Percentiles rank a stretch among this genome's conserved stretches.
phyloP scores from a whole-genome alignment of 2,329 filamentous ascomycete species.

The Arthroderma uncinatum region DNA sequence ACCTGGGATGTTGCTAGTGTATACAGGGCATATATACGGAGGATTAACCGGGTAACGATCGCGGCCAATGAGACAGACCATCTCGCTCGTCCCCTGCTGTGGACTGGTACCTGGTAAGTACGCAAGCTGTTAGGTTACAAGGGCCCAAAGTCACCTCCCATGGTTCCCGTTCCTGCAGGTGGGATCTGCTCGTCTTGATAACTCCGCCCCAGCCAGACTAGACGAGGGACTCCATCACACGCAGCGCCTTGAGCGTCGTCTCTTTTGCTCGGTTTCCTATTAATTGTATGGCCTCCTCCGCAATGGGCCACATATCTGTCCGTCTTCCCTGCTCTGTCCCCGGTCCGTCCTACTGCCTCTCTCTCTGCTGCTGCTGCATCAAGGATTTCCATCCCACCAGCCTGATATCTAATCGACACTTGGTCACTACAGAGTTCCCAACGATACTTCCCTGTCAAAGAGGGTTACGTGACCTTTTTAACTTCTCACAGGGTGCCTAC shows the following conservation, averaged over 20 bases:
- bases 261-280: background rate
- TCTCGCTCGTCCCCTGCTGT: background rate
- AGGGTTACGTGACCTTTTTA: background rate
- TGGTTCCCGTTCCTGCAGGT: slow-evolving; percentile 6
- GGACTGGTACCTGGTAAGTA: background rate
- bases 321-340: background rate
- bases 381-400: background rate
- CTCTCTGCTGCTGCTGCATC: background rate
- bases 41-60: background rate
- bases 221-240: background rate
- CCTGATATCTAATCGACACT: background rate
- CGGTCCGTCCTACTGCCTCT: background rate
- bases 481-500: background rate
- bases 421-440: background rate
- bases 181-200: background rate
- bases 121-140: background rate
- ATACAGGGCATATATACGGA: background rate
- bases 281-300: background rate
- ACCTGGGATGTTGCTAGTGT: background rate
- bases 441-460: background rate
- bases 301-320: background rate
- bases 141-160: background rate
- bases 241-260: background rate
- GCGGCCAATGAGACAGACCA: background rate
- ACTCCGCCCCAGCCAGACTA: slow-evolving; percentile 2